Evolutionary conservation across 768 basidiomycete genomes (phyloP).

Genomic region (Suillus alpinus): DNA sequence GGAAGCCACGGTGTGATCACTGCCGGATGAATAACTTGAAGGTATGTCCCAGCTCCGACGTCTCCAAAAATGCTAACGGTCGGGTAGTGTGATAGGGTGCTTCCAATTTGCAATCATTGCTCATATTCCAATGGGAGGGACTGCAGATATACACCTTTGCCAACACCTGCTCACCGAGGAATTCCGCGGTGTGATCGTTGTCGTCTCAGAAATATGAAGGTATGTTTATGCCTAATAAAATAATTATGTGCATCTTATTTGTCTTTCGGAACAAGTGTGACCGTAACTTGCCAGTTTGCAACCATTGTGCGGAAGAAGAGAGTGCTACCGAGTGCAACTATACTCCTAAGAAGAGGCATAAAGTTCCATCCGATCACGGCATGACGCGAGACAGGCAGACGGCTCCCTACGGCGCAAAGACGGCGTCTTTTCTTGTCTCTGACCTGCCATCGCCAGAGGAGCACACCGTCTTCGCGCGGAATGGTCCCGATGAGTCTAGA

Average conservation of each 20-base stretch:
- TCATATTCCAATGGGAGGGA: conserved; percentile 61
- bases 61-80: conserved; percentile 13
- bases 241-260: conserved; percentile 3
- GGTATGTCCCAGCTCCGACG: conserved; percentile 37
- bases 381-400: conserved; percentile 35
- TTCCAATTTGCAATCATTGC: conserved; percentile 72
- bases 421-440: conserved; percentile 47
- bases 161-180: conserved; percentile 72
- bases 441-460: conserved; percentile 37
- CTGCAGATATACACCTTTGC: conserved; percentile 71
- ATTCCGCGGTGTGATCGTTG: conserved; percentile 74
- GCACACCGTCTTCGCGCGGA: conserved; percentile 10
- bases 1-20: conserved; percentile 73
- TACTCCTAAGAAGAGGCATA: conserved; percentile 68
- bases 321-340: conserved; percentile 62
- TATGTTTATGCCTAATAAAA: conserved; percentile 24
- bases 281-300: conserved; percentile 68
- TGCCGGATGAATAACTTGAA: conserved; percentile 72
- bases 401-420: conserved; percentile 43
- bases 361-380: conserved; percentile 44
- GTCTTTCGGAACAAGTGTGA: conserved; percentile 50
- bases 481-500: conserved; percentile 22
- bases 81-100: conserved; percentile 63
- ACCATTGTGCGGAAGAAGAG: conserved; percentile 54
- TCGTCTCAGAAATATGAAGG: conserved; percentile 65